Percentiles rank a stretch among this genome's conserved stretches.
Conservation (phyloP, 2,329 filamentous ascomycete species). For the Hymenoscyphus scutula region DNA sequence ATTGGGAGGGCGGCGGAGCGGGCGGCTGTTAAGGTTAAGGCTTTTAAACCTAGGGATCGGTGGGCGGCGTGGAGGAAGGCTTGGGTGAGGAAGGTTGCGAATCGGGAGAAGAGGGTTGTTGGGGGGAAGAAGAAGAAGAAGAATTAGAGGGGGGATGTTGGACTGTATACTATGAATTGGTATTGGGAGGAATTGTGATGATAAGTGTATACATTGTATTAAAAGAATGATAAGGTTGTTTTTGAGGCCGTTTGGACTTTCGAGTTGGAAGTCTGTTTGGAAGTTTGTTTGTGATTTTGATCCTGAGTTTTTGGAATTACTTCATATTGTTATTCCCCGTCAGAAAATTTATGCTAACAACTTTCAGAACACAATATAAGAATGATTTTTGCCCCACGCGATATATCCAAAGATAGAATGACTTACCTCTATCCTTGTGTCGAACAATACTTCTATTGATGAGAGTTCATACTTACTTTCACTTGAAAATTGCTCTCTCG, state of each 20-base stretch:
- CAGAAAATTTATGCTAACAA: background rate
- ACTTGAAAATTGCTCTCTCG: too few species aligned
- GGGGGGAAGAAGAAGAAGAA: slow-evolving; percentile 38
- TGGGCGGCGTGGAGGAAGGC: slow-evolving; percentile 66
- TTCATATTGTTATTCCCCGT: background rate
- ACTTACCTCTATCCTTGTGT: too few species aligned
- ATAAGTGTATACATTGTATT: background rate
- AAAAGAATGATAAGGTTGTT: background rate
- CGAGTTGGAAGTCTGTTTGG: background rate
- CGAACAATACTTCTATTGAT: too few species aligned
- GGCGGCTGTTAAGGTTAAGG: slow-evolving; percentile 55
- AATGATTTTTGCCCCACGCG: too few species aligned
- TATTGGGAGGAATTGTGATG: background rate
- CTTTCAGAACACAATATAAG: too few species aligned
- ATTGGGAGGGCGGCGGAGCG: slow-evolving; percentile 63
- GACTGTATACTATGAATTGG: background rate
- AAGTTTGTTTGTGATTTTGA: background rate
- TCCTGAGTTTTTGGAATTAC: background rate
- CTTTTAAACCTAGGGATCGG: slow-evolving; percentile 52
- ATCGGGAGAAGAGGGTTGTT: slow-evolving; percentile 53
- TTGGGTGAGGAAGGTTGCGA: slow-evolving; percentile 47
- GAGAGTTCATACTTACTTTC: too few species aligned
- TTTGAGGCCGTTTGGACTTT: background rate
- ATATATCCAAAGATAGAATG: too few species aligned
- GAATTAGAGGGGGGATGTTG: slow-evolving; percentile 7